Evolutionary conservation across 352 stramenopile species (phyloP).

Genomic region (Globisporangium echinulatum): DNA sequence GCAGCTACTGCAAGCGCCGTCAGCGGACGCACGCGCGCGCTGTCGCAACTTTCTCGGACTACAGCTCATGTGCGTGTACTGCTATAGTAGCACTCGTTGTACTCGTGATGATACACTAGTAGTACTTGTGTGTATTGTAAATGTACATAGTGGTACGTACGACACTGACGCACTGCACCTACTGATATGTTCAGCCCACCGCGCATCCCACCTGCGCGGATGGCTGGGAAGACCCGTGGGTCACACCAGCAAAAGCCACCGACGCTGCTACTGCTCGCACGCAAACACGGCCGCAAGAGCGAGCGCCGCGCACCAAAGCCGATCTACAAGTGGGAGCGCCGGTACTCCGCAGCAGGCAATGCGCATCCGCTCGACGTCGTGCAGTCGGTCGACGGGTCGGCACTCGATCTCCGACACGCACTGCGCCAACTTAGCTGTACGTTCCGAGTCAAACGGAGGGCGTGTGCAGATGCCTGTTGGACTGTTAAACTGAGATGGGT

Average conservation of each 20-base stretch:
- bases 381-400: neutral
- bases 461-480: no score
- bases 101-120: no score
- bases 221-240: conserved; percentile 11
- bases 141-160: no score
- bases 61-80: neutral
- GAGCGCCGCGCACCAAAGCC: conserved; percentile 37
- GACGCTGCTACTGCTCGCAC: conserved; percentile 4
- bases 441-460: neutral
- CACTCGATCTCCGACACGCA: neutral
- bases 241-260: conserved; percentile 15
- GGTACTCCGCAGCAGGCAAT: conserved; percentile 1
- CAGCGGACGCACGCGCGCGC: neutral
- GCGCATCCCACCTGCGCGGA: neutral
- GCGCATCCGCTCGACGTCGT: neutral
- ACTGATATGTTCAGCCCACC: conserved; percentile 1
- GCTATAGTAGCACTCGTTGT: no score
- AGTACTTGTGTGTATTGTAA: no score
- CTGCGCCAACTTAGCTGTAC: conserved; percentile 1
- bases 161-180: no score
- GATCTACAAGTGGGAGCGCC: conserved; percentile 54
- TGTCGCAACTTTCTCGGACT: conserved; percentile 4
- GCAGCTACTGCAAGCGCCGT: conserved; percentile 20
- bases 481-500: no score
- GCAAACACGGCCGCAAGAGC: conserved; percentile 23